Evolutionary conservation across 352 stramenopile species (phyloP).

Genomic region (Globisporangium acanthophoron): DNA sequence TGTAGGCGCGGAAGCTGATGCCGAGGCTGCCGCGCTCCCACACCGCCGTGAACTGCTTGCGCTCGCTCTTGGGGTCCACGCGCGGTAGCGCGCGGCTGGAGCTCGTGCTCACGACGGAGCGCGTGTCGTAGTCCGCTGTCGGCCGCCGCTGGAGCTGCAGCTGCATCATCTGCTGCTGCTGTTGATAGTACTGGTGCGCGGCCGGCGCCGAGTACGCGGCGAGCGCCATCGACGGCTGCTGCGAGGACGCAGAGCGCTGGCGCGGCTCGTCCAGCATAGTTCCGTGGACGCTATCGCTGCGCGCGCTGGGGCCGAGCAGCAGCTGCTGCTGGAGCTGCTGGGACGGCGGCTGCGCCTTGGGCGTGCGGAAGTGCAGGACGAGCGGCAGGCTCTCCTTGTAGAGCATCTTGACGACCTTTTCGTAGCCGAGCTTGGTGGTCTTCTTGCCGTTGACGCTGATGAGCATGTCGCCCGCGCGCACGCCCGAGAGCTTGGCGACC

Average conservation of each 20-base stretch:
- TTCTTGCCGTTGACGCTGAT: slow-evolving; percentile 80
- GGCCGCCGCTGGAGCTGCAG: slow-evolving; percentile 9
- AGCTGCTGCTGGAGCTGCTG: slow-evolving; percentile 8
- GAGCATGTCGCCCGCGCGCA: slow-evolving; percentile 61
- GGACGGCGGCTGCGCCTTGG: slow-evolving; percentile 14
- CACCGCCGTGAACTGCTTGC: slow-evolving; percentile 71
- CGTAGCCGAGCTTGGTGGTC: slow-evolving; percentile 63
- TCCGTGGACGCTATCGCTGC: slow-evolving; percentile 11
- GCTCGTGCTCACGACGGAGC: slow-evolving; percentile 12
- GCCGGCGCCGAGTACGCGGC: slow-evolving; percentile 1
- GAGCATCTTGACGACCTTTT: slow-evolving; percentile 72
- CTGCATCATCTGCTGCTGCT: background rate
- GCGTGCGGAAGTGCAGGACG: slow-evolving; percentile 72
- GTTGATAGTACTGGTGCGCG: slow-evolving; percentile 3
- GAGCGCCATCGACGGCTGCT: slow-evolving; percentile 3
- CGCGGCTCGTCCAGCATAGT: slow-evolving; percentile 3
- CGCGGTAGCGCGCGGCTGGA: slow-evolving; percentile 23
- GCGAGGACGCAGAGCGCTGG: background rate
- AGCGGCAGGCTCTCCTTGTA: slow-evolving; percentile 73
- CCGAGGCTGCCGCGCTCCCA: slow-evolving; percentile 67
- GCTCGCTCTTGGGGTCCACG: slow-evolving; percentile 16
- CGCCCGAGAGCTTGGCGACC: slow-evolving; percentile 64
- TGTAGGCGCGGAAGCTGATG: slow-evolving; percentile 71
- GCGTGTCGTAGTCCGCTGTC: slow-evolving; percentile 15
- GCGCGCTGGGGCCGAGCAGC: slow-evolving; percentile 11